Base-by-base conservation (phyloP, 371 early-diverging fungal species). In the Batrachochytrium dendrobatidis region DNA sequence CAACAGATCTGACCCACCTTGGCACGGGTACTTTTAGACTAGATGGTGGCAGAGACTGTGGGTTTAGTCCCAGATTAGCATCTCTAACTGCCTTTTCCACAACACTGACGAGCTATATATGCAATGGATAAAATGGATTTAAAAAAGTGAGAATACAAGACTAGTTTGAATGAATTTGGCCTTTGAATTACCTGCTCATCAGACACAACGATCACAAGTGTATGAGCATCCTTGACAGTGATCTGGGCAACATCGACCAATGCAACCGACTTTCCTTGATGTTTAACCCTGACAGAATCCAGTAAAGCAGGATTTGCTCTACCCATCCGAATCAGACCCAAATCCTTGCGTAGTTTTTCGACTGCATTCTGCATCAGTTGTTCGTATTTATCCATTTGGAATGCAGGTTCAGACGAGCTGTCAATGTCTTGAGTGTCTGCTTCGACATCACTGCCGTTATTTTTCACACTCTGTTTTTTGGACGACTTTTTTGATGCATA, bases 31-130 rank as follows among this genome's bases (percentile, higher is more conserved):
- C 90, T 45, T 82, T 74, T 53, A 94, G 39, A 5, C 63, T 61
- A 1, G 33, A 69, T 24, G 80, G 69, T 53, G 84, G 84, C 30
- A 89, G 87, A 22, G 77, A 70, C 44, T 84, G 75, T 30, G 95
- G 93, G 64, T 89, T 91, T 44, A 92, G 70, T 49, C 88, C 89
- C 34, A 93, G 76, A 28, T 83, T 85, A 18, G 93, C 83, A 46
- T 78, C 80, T 54, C 90, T 85, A 60, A 95, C 90, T 3, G 90
- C 83, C 59, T 88, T 86, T 55, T 92, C 92, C 4, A 91, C 87
- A 3, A 81, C 65, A 46, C 74, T 56, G n/a, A 76, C 66, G 60
- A 84, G 78, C 89, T 91, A 59, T 20, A 15, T 17, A 39, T 20
- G 20, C 39, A 39, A 39, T 17, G 39, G 39, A 39, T 17, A 20